Percentiles rank a stretch among this genome's conserved stretches.
Conservation (phyloP, 2,329 filamentous ascomycete species). For the Trichoderma atrobrunneum region DNA sequence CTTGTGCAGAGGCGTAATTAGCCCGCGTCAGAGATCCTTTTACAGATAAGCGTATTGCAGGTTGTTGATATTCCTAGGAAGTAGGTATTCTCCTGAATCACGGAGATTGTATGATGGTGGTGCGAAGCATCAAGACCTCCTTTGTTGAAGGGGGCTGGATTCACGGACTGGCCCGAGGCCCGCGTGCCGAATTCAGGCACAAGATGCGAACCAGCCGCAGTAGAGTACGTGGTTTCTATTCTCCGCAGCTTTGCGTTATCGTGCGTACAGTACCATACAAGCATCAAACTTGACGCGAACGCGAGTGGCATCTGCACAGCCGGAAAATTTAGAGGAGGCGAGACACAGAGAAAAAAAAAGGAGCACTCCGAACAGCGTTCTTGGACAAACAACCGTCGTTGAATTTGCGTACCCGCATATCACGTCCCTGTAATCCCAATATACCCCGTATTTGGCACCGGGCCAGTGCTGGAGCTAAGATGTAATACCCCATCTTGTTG, state of each 20-base stretch:
- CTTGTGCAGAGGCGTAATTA: background rate
- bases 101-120: background rate
- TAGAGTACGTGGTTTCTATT: background rate
- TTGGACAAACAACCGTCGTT: background rate
- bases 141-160: conserved; percentile 4
- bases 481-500: background rate
- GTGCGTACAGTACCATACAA: background rate
- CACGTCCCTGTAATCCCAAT: background rate
- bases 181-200: conserved; percentile 4
- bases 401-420: background rate
- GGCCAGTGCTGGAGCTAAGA: background rate
- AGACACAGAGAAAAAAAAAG: background rate
- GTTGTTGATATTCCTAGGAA: background rate
- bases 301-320: background rate
- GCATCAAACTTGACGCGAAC: background rate
- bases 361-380: background rate
- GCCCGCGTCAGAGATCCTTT: background rate
- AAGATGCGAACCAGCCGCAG: conserved; percentile 5
- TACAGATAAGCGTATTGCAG: background rate
- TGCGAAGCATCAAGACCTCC: background rate
- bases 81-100: background rate
- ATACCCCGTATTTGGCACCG: background rate
- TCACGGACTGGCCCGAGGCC: background rate
- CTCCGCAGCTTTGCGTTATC: background rate
- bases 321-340: background rate